These are phyloP conservation scores for Oryza brachyantha DNA, from an alignment of 176 grass and related monocot species.

Conservation along the genomic window DNA sequence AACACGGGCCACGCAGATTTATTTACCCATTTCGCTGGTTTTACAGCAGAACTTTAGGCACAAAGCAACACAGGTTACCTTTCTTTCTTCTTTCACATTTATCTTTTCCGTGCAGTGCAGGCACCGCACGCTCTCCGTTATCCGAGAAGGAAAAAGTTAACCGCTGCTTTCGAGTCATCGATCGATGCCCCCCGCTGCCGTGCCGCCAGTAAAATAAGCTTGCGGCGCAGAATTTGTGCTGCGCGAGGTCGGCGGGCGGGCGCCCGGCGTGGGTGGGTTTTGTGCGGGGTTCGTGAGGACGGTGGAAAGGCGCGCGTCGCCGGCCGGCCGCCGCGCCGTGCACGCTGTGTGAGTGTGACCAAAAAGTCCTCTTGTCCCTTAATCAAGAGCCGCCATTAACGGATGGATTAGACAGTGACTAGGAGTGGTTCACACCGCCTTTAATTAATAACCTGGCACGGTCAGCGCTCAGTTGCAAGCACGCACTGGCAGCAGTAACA, in stretches of 20 bases:
- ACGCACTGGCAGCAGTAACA: background rate
- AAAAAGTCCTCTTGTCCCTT: background rate
- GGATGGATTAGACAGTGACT: background rate
- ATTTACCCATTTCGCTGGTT: background rate
- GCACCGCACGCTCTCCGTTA: background rate
- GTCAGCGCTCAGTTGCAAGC: background rate
- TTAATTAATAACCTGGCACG: background rate
- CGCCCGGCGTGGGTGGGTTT: no score
- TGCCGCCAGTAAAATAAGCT: slow-evolving; percentile 9
- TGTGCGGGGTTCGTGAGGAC: background rate
- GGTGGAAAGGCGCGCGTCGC: background rate
- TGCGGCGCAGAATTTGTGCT: background rate
- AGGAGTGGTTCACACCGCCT: background rate
- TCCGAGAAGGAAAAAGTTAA: background rate
- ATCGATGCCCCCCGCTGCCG: no score
- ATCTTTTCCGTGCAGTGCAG: background rate
- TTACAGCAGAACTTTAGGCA: background rate
- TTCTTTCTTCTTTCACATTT: background rate
- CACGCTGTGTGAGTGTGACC: background rate
- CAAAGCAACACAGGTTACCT: background rate
- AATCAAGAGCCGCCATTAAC: background rate
- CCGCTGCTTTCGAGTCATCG: background rate
- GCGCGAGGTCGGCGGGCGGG: background rate
- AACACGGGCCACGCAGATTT: background rate
- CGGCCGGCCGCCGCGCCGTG: background rate